Percentiles rank a stretch among this genome's conserved stretches.
Conservation (phyloP, 164 flowering plant genomes). For the Umbilicus rupestris region DNA sequence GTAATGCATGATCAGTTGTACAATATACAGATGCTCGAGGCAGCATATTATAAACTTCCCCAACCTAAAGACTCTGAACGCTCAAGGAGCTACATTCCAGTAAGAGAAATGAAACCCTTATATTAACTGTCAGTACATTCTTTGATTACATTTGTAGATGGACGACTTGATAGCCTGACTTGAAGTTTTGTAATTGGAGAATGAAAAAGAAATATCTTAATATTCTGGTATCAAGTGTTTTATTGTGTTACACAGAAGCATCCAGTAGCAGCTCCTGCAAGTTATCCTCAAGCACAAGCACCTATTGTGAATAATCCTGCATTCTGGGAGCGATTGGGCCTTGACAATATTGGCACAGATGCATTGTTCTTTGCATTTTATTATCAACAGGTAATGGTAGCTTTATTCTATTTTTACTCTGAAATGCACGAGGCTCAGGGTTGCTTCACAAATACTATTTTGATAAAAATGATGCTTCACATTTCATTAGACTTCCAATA, state of each 20-base stretch:
- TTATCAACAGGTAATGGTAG: slow-evolving; percentile 65
- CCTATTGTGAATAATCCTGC: slow-evolving; percentile 83
- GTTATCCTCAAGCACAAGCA: slow-evolving; percentile 90
- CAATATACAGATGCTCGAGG: slow-evolving; percentile 85
- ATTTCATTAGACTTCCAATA: no score
- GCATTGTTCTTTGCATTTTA: slow-evolving; percentile 90
- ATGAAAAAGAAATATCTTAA: not conserved
- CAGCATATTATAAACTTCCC: slow-evolving; percentile 79
- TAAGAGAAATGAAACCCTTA: slow-evolving; percentile 20
- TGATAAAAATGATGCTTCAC: no score
- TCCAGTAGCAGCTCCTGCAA: slow-evolving; percentile 68
- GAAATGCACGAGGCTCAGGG: not conserved
- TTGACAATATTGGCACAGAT: slow-evolving; percentile 57
- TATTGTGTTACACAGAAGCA: slow-evolving; percentile 49
- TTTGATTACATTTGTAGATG: no score
- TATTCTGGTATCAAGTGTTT: not conserved
- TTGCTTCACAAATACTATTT: no score
- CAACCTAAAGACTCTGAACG: slow-evolving; percentile 95
- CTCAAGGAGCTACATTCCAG: slow-evolving; percentile 71
- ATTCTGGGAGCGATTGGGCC: slow-evolving; percentile 79
- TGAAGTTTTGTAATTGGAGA: no score
- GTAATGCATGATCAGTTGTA: slow-evolving; percentile 64
- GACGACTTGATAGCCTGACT: no score
- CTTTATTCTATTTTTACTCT: not conserved
- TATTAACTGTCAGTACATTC: not conserved